Base-by-base conservation (phyloP, 2,329 filamentous ascomycete genomes). In the Botrytis galanthina region DNA sequence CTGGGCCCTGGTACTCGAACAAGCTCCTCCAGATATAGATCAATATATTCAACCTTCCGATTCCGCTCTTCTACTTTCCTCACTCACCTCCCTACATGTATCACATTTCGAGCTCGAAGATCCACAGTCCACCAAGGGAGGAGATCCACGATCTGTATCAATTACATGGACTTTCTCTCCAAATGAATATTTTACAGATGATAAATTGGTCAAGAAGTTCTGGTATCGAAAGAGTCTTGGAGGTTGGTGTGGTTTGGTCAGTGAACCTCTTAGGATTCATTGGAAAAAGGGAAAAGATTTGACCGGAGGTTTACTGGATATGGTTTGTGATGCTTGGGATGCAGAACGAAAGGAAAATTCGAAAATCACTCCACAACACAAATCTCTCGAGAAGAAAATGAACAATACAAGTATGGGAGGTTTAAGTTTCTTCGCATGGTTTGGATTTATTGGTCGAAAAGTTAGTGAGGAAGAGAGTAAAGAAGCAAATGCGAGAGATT, bases 1-100 rank as follows among this genome's bases (percentile, higher is more conserved):
- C 89, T 98, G 96, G 96, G 87, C 93, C n/a, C 89, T 97, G 74
- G 95, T 98, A 73, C 88, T 98, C 82, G 93, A 97, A 85, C 92
- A 94, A 84, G 91, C 93, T 4, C 94, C 95, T 2, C 87, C 88
- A 64, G 94, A 97, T 76, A 88, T 99, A 78, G 94, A 97, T 84
- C 91, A 94, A 83, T 94, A 91, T 86, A 92, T 98, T 81, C 91
- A 94, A 81, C 92, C 93, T 61, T 88, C 88, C 67, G 95, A 98
- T 85, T 90, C 91, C 22, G 87, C 88, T 14, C 84, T 96, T 75
- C 88, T 98, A 74, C 87, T 91, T 76, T 86, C 88, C 59, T 86
- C 87, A 71, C 89, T 98, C 73, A 87, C 86, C 74, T 87, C 87
- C 77, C 79, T 99, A 77, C 88, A 88, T 35, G 92, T 98, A 57